These are phyloP conservation scores for Colletotrichum incanum DNA, from an alignment of 2,329 filamentous ascomycete genomes.

Conservation along the genomic window DNA sequence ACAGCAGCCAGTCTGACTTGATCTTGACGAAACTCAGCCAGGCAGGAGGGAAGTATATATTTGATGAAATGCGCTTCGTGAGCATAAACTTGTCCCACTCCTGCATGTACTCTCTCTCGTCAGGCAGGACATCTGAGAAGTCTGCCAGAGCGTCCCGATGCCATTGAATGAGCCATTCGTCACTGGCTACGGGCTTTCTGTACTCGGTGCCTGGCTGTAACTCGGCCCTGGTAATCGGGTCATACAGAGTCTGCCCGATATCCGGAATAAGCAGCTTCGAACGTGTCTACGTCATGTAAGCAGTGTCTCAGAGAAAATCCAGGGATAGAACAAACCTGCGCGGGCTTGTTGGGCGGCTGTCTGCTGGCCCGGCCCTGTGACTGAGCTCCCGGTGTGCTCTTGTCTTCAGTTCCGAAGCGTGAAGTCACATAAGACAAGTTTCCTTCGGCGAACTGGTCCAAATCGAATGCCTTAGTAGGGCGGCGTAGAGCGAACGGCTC, in stretches of 20 bases:
- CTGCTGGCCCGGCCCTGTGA: conserved; percentile 22
- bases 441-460: conserved; percentile 61
- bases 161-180: conserved; percentile 71
- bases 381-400: conserved; percentile 23
- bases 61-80: conserved; percentile 65
- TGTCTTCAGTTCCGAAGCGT: conserved; percentile 56
- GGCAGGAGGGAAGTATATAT: conserved; percentile 66
- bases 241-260: conserved; percentile 69
- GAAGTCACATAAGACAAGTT: conserved; percentile 63
- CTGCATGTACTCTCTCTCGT: conserved; percentile 72
- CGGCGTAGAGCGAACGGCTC: conserved; percentile 61
- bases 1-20: conserved; percentile 68
- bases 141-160: conserved; percentile 72
- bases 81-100: conserved; percentile 73
- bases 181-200: conserved; percentile 60
- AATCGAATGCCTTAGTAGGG: conserved; percentile 60
- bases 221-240: conserved; percentile 69
- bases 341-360: conserved; percentile 12
- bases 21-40: conserved; percentile 68
- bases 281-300: conserved; percentile 25
- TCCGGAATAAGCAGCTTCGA: conserved; percentile 60
- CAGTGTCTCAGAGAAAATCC: background rate
- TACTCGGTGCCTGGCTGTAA: conserved; percentile 66
- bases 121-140: conserved; percentile 68
- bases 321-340: conserved; percentile 10